Evolutionary conservation across 495 filamentous ascomycete genomes (phyloP).

Genomic region (Halenospora varia): DNA sequence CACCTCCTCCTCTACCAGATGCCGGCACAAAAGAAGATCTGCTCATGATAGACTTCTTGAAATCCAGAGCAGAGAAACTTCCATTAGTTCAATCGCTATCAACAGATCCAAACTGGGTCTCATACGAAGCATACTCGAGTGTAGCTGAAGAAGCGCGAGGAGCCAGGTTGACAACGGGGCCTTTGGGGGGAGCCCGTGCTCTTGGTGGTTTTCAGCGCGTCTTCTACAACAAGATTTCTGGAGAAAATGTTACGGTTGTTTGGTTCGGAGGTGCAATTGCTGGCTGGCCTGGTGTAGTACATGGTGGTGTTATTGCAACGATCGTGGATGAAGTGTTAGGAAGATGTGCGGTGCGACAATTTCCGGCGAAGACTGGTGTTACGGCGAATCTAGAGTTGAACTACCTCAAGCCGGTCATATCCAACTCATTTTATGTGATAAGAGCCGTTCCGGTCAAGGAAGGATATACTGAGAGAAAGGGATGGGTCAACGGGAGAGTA

Average conservation of each 20-base stretch:
- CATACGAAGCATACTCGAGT: slow-evolving; percentile 53
- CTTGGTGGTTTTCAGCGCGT: slow-evolving; percentile 47
- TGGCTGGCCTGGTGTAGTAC: slow-evolving; percentile 74
- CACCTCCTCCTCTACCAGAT: slow-evolving; percentile 30
- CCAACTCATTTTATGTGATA: slow-evolving; percentile 61
- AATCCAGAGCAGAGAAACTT: slow-evolving; percentile 34
- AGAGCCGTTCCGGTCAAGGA: slow-evolving; percentile 39
- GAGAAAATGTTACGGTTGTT: slow-evolving; percentile 47
- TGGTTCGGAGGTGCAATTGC: slow-evolving; percentile 58
- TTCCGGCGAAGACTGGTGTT: slow-evolving; percentile 38
- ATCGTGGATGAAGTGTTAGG: slow-evolving; percentile 65
- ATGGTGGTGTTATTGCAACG: slow-evolving; percentile 71
- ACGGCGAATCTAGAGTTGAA: slow-evolving; percentile 62
- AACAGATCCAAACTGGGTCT: slow-evolving; percentile 47
- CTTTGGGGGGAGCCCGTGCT: slow-evolving; percentile 38
- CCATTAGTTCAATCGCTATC: slow-evolving; percentile 51
- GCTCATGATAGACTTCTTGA: slow-evolving; percentile 27
- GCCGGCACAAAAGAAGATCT: slow-evolving; percentile 33
- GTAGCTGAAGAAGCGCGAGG: slow-evolving; percentile 32
- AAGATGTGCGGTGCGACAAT: slow-evolving; percentile 42
- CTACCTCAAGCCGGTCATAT: slow-evolving; percentile 55
- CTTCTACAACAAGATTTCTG: slow-evolving; percentile 35
- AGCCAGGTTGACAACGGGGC: slow-evolving; percentile 36
- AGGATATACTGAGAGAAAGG: slow-evolving; percentile 56
- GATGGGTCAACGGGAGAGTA: slow-evolving; percentile 53